A percentile compares a stretch with the other conserved stretches of the same genome.
Evolutionary conservation across 2,329 filamentous ascomycete species (phyloP).

Genomic region (Fusarium nelsonii): DNA sequence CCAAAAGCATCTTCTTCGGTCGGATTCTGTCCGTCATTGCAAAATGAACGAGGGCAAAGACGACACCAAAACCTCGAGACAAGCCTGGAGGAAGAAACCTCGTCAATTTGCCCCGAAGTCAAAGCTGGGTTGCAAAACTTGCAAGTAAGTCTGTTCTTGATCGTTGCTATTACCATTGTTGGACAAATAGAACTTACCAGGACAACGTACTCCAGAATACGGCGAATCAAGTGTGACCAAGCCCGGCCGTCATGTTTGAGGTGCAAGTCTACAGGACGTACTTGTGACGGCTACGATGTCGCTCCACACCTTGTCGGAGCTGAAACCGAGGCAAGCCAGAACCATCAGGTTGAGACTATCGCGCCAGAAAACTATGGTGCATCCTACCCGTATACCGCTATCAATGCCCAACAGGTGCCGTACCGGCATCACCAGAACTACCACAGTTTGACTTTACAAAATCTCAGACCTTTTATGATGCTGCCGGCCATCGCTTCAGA

Average conservation of each 20-base stretch:
- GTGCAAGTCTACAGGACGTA: neutral
- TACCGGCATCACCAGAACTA: too few species aligned
- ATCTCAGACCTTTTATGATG: neutral
- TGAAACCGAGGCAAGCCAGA: neutral
- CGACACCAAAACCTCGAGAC: neutral
- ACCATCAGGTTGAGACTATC: neutral
- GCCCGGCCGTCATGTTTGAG: neutral
- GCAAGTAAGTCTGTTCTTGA: neutral
- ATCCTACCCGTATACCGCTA: too few species aligned
- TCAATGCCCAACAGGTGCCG: too few species aligned
- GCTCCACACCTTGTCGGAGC: neutral
- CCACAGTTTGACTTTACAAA: neutral
- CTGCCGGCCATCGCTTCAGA: neutral
- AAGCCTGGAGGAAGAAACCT: slow-evolving; percentile 2
- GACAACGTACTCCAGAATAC: neutral
- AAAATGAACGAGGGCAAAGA: neutral
- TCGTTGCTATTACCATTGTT: neutral
- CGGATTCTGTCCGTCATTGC: neutral
- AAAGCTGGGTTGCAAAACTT: neutral
- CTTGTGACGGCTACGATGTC: neutral
- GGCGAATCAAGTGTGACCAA: slow-evolving; percentile 1
- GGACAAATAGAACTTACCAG: neutral
- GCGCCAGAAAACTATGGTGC: neutral
- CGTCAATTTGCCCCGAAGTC: neutral
- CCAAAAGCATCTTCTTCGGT: too few species aligned